Evolutionary conservation across 139 green algal species (phyloP).

Genomic region (Pleodorina starrii): DNA sequence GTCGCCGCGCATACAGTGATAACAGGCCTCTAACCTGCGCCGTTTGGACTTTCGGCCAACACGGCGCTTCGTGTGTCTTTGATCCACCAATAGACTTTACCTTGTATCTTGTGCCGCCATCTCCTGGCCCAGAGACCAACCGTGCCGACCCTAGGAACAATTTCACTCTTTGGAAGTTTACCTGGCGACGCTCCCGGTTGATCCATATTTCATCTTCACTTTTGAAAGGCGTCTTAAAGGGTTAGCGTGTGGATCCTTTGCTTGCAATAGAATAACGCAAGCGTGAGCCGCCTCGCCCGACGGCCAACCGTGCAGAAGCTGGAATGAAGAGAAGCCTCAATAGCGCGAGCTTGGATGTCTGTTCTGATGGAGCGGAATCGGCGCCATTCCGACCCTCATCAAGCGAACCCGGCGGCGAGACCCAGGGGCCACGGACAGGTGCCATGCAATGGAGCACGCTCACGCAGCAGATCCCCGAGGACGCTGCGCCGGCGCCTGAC

Average conservation of each 20-base stretch:
- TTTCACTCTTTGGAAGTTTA: not conserved
- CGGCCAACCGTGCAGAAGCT: not conserved
- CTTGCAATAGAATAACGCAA: not conserved
- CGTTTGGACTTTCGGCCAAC: not conserved
- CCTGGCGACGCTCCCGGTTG: not conserved
- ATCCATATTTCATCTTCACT: too few species aligned
- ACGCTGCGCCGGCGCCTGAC: not conserved
- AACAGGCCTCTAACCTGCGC: not conserved
- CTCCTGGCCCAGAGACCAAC: not conserved
- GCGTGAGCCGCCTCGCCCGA: not conserved
- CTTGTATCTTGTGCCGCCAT: constrained; percentile 3
- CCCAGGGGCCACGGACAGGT: constrained; percentile 3
- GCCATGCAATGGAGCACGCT: not conserved
- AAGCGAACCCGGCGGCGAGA: not conserved
- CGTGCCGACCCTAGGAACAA: constrained; percentile 12
- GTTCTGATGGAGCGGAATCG: not conserved
- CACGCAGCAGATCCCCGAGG: not conserved
- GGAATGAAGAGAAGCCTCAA: constrained; percentile 37
- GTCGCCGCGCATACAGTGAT: constrained; percentile 10
- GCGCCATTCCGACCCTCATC: not conserved
- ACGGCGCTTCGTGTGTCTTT: not conserved
- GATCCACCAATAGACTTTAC: not conserved
- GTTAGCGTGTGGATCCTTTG: too few species aligned
- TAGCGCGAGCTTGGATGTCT: constrained; percentile 16
- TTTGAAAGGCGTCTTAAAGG: too few species aligned